A percentile compares a stretch with the other conserved stretches of the same genome.
phyloP scores from a whole-genome alignment of 163 green algal genomes.

The Scenedesmus sp. region DNA sequence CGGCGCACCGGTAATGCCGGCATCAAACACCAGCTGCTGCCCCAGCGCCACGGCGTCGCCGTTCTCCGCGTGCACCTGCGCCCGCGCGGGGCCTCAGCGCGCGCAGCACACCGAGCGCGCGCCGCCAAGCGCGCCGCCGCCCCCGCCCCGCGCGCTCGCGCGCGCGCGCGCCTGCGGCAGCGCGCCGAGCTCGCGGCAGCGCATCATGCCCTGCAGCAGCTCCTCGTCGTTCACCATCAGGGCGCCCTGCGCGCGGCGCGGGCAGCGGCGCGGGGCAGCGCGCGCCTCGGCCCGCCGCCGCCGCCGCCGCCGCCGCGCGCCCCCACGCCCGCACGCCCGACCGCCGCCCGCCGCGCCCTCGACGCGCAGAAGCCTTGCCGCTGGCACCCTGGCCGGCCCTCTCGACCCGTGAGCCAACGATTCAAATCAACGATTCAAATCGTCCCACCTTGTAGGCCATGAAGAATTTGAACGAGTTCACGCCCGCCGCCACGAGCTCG shows the following conservation, averaged over 20 bases:
- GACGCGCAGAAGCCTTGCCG: too few species aligned
- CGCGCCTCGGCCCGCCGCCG: too few species aligned
- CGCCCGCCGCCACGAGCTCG: conserved; percentile 69
- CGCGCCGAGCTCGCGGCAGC: conserved; percentile 89
- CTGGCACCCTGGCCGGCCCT: too few species aligned
- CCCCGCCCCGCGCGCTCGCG: neutral
- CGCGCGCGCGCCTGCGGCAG: conserved; percentile 74
- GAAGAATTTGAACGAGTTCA: conserved; percentile 99
- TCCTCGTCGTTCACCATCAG: conserved; percentile 92
- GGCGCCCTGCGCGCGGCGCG: conserved; percentile 57
- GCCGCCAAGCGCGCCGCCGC: too few species aligned
- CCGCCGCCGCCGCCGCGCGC: too few species aligned
- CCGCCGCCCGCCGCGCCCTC: too few species aligned
- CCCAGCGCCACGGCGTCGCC: conserved; percentile 83
- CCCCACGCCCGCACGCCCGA: too few species aligned
- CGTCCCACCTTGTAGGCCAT: conserved; percentile 93
- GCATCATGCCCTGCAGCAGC: conserved; percentile 81
- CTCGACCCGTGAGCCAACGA: too few species aligned
- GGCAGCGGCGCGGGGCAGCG: neutral
- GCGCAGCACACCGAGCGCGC: neutral
- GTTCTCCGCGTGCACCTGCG: conserved; percentile 94
- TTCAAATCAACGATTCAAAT: too few species aligned
- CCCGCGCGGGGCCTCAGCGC: neutral
- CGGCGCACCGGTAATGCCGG: conserved; percentile 83
- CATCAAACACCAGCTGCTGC: conserved; percentile 72